phyloP scores from a whole-genome alignment of 2,329 filamentous ascomycete genomes.

The Monilinia laxa region DNA sequence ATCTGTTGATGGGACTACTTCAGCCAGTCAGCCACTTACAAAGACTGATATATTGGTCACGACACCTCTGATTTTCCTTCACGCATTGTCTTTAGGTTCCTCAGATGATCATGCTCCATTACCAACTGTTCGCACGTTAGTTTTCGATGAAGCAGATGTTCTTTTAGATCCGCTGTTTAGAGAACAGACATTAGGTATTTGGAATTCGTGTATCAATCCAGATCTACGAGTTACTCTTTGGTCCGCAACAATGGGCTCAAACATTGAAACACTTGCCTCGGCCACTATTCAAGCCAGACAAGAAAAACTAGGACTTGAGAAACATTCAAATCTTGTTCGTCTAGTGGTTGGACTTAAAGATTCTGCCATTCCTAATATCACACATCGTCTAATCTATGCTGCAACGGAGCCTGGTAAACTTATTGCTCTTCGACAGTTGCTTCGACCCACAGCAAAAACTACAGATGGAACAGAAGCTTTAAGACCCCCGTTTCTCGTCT shows the following conservation, averaged over 20 bases:
- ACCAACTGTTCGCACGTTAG: slow-evolving; percentile 67
- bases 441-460: slow-evolving; percentile 68
- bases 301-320: slow-evolving; percentile 41
- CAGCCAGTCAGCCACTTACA: slow-evolving; percentile 55
- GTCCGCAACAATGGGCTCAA: slow-evolving; percentile 97
- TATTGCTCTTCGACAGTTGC: slow-evolving; percentile 81
- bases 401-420: slow-evolving; percentile 93
- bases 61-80: slow-evolving; percentile 75
- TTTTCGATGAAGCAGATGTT: slow-evolving; percentile 94
- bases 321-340: slow-evolving; percentile 62
- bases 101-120: slow-evolving; percentile 49
- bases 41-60: slow-evolving; percentile 79
- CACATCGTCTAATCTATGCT: slow-evolving; percentile 85
- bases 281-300: slow-evolving; percentile 62
- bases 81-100: slow-evolving; percentile 60
- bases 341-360: slow-evolving; percentile 96
- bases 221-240: slow-evolving; percentile 77
- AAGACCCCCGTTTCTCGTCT: slow-evolving; percentile 88
- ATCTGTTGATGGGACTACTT: slow-evolving; percentile 42
- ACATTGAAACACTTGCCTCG: slow-evolving; percentile 75
- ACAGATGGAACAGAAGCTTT: slow-evolving; percentile 51
- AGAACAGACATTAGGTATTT: slow-evolving; percentile 82
- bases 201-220: slow-evolving; percentile 72
- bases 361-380: slow-evolving; percentile 87
- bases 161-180: slow-evolving; percentile 88